These are phyloP conservation scores for Acanthamoeba lenticulata DNA, from an alignment of 208 protist genomes.

Conservation along the genomic window DNA sequence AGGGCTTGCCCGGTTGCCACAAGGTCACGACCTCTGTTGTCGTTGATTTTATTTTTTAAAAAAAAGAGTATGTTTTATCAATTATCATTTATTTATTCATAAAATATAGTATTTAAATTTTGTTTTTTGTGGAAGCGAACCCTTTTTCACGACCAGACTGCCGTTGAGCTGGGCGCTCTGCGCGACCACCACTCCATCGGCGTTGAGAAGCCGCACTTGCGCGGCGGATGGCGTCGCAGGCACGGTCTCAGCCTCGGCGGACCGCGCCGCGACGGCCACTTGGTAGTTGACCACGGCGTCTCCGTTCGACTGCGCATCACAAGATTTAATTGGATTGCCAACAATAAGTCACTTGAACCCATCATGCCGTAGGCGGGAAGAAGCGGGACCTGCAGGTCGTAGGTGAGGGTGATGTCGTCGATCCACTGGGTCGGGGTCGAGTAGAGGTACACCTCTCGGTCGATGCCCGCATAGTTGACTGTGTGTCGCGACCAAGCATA, in stretches of 20 bases:
- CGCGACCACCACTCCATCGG: background rate
- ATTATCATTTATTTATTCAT: too few relatives aligned
- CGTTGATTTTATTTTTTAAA: background rate
- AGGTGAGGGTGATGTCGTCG: conserved; percentile 28
- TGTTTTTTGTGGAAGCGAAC: background rate
- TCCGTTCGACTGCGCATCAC: background rate
- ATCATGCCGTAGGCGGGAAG: background rate
- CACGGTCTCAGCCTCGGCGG: too few relatives aligned
- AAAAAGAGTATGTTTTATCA: background rate
- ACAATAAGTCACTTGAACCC: too few relatives aligned
- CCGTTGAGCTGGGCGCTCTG: background rate
- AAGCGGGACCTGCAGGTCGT: background rate
- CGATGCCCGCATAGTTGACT: conserved; percentile 32
- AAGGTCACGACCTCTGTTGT: background rate
- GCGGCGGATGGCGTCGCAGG: background rate
- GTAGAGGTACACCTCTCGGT: conserved; percentile 33
- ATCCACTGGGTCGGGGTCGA: background rate
- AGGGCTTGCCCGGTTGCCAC: background rate
- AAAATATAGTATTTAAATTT: background rate
- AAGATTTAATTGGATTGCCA: background rate
- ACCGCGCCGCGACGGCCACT: background rate
- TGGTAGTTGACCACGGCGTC: background rate
- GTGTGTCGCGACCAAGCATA: background rate
- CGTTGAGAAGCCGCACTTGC: background rate
- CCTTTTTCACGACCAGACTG: background rate